phyloP scores from a whole-genome alignment of 306 rosid genomes.

The Medicago lupulina region DNA sequence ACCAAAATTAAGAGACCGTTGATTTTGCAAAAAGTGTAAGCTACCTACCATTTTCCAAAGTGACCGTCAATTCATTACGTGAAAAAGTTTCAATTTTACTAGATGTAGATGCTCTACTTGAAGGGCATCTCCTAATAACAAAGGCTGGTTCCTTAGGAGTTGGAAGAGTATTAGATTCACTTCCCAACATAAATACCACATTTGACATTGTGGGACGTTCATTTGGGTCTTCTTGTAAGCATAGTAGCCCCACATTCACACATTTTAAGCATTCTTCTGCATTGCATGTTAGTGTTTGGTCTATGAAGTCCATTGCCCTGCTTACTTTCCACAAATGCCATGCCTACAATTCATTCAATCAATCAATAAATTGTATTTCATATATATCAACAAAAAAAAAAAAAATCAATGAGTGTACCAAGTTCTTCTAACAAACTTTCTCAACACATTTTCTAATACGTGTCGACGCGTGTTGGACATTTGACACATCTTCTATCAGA shows the following conservation, averaged over 20 bases:
- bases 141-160: constrained; percentile 19
- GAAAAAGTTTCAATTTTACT: constrained; percentile 72
- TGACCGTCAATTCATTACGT: constrained; percentile 72
- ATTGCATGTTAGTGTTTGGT: constrained; percentile 57
- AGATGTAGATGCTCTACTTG: constrained; percentile 71
- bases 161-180: constrained; percentile 66
- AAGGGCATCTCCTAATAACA: constrained; percentile 55
- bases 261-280: constrained; percentile 64
- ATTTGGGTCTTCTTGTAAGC: constrained; percentile 75
- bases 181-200: constrained; percentile 71
- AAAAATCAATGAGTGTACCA: no score
- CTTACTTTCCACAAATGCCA: constrained; percentile 77
- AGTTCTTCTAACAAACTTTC: no score
- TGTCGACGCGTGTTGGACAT: no score
- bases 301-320: constrained; percentile 61
- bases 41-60: constrained; percentile 71
- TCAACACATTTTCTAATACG: no score
- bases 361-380: no score
- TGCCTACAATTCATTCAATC: constrained; percentile 40
- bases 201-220: constrained; percentile 75
- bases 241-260: constrained; percentile 63
- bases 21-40: background rate
- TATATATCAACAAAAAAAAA: no score
- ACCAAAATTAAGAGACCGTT: background rate
- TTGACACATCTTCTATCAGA: no score